Percentiles rank a stretch among this genome's conserved stretches.
Evolutionary conservation across 2,329 filamentous ascomycete genomes (phyloP).

Genomic region (Penicillium sp.): DNA sequence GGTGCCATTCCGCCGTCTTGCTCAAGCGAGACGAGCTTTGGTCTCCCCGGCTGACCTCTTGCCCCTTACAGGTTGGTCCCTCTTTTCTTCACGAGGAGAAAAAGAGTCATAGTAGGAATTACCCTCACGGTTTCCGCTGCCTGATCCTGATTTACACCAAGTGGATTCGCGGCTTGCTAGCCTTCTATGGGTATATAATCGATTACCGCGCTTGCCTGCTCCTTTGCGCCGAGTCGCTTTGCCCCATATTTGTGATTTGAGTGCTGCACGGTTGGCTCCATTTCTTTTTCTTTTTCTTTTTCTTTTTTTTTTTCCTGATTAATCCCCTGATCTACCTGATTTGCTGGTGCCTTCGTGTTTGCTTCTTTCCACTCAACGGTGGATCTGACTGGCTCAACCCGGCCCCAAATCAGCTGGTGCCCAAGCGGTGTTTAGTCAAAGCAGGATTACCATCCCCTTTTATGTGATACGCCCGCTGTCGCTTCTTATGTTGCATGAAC

Average conservation of each 20-base stretch:
- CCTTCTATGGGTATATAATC: conserved; percentile 5
- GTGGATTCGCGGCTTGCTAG: neutral
- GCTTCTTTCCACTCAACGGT: conserved; percentile 19
- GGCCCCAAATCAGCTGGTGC: conserved; percentile 11
- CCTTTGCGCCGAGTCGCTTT: neutral
- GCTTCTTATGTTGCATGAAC: conserved; percentile 16
- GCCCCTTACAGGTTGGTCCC: conserved; percentile 16
- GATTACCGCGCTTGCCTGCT: conserved; percentile 22
- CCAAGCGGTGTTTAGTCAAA: conserved; percentile 16
- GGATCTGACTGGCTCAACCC: conserved; percentile 33
- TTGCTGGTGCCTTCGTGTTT: conserved; percentile 17
- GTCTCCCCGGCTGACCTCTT: conserved; percentile 3
- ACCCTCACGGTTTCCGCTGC: conserved; percentile 13
- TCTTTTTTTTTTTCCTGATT: neutral
- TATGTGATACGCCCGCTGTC: conserved; percentile 17
- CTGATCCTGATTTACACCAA: conserved; percentile 2
- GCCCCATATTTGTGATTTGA: neutral
- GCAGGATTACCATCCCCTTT: conserved; percentile 11
- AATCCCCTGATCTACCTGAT: conserved; percentile 7
- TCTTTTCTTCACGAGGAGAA: neutral
- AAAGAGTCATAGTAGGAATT: conserved; percentile 12
- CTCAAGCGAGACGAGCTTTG: neutral
- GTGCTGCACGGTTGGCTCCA: neutral
- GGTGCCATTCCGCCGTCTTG: conserved; percentile 5
- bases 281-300: neutral